Conservation (phyloP, 257 asterid genomes). For the Lantana camara region DNA sequence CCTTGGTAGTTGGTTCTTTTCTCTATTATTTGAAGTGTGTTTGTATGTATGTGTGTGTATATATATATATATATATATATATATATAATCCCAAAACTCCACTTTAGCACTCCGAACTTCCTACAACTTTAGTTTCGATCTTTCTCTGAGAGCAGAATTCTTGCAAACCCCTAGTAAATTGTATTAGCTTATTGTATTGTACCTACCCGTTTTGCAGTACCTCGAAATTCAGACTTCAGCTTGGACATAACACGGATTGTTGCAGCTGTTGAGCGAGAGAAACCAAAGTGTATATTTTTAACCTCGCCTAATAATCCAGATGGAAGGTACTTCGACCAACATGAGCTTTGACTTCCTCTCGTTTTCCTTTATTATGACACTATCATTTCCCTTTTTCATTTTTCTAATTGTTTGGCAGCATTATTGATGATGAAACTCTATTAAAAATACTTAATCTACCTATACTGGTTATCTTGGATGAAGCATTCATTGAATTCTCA, state of each 20-base stretch:
- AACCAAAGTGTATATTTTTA: constrained; percentile 89
- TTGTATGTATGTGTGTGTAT: no score
- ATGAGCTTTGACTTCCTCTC: constrained; percentile 11
- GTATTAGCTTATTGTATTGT: no score
- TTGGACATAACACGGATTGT: constrained; percentile 76
- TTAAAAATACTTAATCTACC: constrained; percentile 72
- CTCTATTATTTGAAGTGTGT: no score
- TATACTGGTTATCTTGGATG: constrained; percentile 88
- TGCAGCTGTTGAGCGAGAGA: constrained; percentile 75
- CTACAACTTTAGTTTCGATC: no score
- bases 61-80: no score
- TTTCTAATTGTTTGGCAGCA: constrained; percentile 50
- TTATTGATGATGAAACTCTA: constrained; percentile 75
- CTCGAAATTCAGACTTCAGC: constrained; percentile 82
- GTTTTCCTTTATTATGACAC: neutral
- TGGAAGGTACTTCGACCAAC: constrained; percentile 66
- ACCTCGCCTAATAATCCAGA: constrained; percentile 99
- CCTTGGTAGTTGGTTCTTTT: no score
- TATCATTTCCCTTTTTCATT: neutral
- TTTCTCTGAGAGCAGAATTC: no score
- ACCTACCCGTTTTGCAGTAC: constrained; percentile 52
- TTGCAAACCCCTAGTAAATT: no score
- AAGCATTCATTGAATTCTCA: constrained; percentile 93
- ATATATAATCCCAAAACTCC: no score
- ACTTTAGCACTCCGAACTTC: no score